These are phyloP conservation scores for Beauveria sp. DNA, from an alignment of 2,329 filamentous ascomycete genomes.

Conservation along the genomic window DNA sequence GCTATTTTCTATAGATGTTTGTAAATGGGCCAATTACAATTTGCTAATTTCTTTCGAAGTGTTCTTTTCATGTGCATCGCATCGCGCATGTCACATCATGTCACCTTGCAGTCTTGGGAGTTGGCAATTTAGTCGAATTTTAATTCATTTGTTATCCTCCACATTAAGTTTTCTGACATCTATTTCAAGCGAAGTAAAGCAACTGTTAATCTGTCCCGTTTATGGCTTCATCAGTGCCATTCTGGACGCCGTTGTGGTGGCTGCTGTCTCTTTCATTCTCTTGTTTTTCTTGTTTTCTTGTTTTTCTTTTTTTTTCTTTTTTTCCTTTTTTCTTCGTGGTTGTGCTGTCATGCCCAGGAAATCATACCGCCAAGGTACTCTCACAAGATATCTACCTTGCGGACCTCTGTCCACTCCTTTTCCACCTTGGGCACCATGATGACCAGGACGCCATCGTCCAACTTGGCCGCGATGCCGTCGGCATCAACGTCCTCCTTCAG, in stretches of 20 bases:
- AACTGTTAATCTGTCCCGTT: neutral
- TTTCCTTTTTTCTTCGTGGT: neutral
- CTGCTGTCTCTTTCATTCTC: neutral
- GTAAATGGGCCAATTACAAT: neutral
- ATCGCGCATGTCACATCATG: neutral
- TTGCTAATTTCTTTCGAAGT: too few relatives aligned
- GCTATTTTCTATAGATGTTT: neutral
- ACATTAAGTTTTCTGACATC: neutral
- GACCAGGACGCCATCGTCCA: slow-evolving; percentile 70
- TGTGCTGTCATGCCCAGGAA: neutral
- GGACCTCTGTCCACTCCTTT: slow-evolving; percentile 56
- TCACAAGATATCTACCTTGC: slow-evolving; percentile 51
- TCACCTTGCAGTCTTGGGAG: neutral
- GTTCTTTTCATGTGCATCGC: too few relatives aligned
- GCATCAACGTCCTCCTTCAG: slow-evolving; percentile 46
- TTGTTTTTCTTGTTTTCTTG: neutral
- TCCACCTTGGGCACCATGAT: slow-evolving; percentile 71
- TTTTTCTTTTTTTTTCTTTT: neutral
- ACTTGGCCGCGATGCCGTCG: slow-evolving; percentile 61
- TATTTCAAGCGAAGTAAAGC: too few relatives aligned
- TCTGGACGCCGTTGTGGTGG: neutral
- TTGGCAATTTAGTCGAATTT: neutral
- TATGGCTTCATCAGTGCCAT: neutral
- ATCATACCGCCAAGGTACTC: neutral
- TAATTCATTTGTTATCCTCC: neutral